phyloP scores from a whole-genome alignment of 2,329 filamentous ascomycete genomes.

The Phialocephala sp. region DNA sequence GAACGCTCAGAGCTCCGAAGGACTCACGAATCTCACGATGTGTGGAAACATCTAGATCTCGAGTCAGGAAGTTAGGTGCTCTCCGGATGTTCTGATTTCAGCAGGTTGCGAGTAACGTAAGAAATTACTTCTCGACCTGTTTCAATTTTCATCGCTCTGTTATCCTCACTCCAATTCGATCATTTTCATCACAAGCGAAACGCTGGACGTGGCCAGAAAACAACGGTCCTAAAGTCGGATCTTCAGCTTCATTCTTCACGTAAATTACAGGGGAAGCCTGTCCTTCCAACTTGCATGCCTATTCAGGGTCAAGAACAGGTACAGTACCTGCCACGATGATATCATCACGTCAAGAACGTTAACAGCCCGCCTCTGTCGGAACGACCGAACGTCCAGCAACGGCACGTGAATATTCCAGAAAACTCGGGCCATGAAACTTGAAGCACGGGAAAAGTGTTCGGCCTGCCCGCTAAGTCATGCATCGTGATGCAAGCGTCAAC shows the following conservation, averaged over 20 bases:
- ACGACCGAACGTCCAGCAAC: neutral
- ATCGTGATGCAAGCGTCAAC: neutral
- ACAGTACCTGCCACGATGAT: neutral
- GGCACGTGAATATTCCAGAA: constrained; percentile 1
- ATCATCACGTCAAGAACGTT: neutral
- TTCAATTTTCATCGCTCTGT: neutral
- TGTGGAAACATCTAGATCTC: neutral
- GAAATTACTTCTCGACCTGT: neutral
- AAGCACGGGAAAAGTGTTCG: neutral
- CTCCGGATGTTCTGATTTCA: neutral
- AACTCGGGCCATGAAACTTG: neutral
- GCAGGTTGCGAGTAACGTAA: neutral
- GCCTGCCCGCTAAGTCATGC: neutral
- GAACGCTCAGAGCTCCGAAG: neutral
- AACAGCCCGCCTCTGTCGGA: neutral
- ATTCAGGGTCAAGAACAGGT: neutral
- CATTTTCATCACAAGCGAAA: neutral
- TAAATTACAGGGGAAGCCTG: constrained; percentile 3
- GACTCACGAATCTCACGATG: neutral
- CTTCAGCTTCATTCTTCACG: neutral
- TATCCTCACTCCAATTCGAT: neutral
- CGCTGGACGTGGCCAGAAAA: neutral
- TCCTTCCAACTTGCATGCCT: neutral
- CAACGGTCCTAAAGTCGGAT: neutral
- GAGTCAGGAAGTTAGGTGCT: neutral